These are phyloP conservation scores for Talaromyces piceae DNA, from an alignment of 2,329 filamentous ascomycete species.

Conservation along the genomic window DNA sequence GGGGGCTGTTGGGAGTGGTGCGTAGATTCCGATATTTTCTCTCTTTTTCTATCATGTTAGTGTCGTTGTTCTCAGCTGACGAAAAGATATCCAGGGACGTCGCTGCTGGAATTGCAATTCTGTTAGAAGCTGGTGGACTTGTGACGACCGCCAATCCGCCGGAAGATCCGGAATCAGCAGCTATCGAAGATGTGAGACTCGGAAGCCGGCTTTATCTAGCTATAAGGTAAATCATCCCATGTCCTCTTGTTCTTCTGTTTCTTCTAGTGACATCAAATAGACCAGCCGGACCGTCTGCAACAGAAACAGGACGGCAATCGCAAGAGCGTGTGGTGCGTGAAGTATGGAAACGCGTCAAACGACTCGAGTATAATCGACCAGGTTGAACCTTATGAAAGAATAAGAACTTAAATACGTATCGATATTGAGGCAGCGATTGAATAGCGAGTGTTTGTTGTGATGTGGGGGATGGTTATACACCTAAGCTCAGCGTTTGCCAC, in stretches of 20 bases:
- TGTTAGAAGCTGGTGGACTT: slow-evolving; percentile 66
- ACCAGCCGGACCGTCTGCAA: slow-evolving; percentile 55
- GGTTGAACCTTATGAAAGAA: too few species aligned
- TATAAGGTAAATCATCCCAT: slow-evolving; percentile 44
- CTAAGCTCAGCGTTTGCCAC: not conserved
- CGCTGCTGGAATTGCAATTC: slow-evolving; percentile 64
- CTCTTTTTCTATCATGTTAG: not conserved
- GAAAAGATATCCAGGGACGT: slow-evolving; percentile 49
- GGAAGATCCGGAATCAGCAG: slow-evolving; percentile 45
- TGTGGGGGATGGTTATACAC: not conserved
- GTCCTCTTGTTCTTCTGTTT: not conserved
- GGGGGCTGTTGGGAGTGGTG: slow-evolving; percentile 75
- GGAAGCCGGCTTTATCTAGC: slow-evolving; percentile 66
- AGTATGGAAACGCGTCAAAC: slow-evolving; percentile 62
- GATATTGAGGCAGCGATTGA: not conserved
- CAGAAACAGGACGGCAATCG: slow-evolving; percentile 56
- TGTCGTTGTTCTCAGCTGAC: not conserved
- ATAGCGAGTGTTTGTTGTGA: not conserved
- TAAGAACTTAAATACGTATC: too few species aligned
- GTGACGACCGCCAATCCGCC: slow-evolving; percentile 69
- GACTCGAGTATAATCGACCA: slow-evolving; percentile 50
- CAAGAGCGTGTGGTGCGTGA: slow-evolving; percentile 66
- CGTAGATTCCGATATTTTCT: slow-evolving; percentile 15
- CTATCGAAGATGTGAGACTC: slow-evolving; percentile 54
- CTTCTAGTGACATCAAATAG: slow-evolving; percentile 28